These are phyloP conservation scores for Leptographium galeiforme DNA, from an alignment of 2,329 filamentous ascomycete species.

Conservation along the genomic window DNA sequence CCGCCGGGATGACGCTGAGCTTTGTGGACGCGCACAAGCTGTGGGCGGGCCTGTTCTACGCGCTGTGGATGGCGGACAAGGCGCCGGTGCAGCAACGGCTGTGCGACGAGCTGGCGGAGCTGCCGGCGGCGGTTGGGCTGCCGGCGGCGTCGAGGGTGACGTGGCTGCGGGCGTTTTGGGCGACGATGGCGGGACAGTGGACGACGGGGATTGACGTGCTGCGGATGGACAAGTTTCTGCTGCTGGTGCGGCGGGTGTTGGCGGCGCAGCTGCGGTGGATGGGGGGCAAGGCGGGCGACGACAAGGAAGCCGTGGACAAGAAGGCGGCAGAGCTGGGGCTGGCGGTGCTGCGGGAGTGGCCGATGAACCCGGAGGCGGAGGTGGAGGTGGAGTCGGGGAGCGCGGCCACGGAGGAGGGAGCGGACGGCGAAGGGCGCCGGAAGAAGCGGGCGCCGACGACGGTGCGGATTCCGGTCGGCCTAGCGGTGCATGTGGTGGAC, in stretches of 20 bases:
- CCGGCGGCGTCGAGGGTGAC: constrained; percentile 34
- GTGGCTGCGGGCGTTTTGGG: constrained; percentile 56
- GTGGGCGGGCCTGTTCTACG: constrained; percentile 91
- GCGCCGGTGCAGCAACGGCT: constrained; percentile 77
- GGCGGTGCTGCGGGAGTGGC: constrained; percentile 18
- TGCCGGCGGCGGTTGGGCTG: constrained; percentile 27
- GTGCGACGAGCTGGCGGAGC: constrained; percentile 59
- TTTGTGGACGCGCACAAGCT: constrained; percentile 69
- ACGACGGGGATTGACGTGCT: constrained; percentile 56
- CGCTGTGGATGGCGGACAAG: constrained; percentile 87
- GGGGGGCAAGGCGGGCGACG: constrained; percentile 13
- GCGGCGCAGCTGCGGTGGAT: constrained; percentile 50
- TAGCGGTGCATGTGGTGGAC: constrained; percentile 79
- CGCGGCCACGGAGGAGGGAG: constrained; percentile 24
- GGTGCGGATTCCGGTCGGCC: constrained; percentile 56
- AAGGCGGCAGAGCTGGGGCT: neutral
- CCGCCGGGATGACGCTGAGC: constrained; percentile 36
- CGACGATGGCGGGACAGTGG: constrained; percentile 57
- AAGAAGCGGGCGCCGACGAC: constrained; percentile 12
- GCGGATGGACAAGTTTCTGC: constrained; percentile 85
- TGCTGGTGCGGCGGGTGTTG: constrained; percentile 68
- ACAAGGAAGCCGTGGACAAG: constrained; percentile 15
- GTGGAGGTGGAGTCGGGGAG: constrained; percentile 23
- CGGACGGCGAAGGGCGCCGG: constrained; percentile 19
- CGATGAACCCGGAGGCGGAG: constrained; percentile 25